phyloP scores from a whole-genome alignment of 2,329 filamentous ascomycete genomes.

The Emmonsiellopsis sp. region DNA sequence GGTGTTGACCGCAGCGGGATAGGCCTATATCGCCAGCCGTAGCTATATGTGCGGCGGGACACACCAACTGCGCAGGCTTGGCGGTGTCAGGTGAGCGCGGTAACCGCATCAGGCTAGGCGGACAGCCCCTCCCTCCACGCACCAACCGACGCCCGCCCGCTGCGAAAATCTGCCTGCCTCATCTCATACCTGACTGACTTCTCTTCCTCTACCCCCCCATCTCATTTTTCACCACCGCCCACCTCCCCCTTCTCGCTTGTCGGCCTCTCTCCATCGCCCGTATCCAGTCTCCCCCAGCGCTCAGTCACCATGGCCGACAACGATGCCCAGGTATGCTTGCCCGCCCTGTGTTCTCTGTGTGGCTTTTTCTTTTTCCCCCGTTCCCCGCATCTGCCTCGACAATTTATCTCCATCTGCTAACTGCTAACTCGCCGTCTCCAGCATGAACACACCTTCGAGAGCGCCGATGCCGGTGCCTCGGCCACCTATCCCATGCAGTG shows the following conservation, averaged over 20 bases:
- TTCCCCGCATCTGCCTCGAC: conserved; percentile 15
- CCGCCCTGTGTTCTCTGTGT: conserved; percentile 2
- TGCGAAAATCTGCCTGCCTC: conserved; percentile 1
- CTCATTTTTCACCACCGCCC: conserved; percentile 10
- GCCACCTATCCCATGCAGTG: conserved; percentile 96
- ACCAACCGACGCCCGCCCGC: conserved; percentile 2
- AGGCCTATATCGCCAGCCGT: not conserved
- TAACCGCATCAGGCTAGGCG: conserved; percentile 5
- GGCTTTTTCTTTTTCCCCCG: conserved; percentile 12
- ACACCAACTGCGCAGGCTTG: not conserved
- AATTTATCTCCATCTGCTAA: not conserved
- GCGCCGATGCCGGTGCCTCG: conserved; percentile 92
- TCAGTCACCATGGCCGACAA: conserved; percentile 51
- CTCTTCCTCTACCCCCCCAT: conserved; percentile 11
- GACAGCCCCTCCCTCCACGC: conserved; percentile 5
- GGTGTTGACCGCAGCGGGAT: not conserved
- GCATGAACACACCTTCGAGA: conserved; percentile 77
- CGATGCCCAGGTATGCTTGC: conserved; percentile 53
- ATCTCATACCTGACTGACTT: too few relatives aligned
- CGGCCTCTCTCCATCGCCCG: conserved; percentile 14
- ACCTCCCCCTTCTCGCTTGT: conserved; percentile 14
- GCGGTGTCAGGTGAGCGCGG: not conserved
- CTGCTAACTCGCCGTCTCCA: conserved; percentile 22
- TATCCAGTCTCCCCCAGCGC: conserved; percentile 12
- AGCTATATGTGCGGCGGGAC: not conserved